These are phyloP conservation scores for Papiliotrema flavescens DNA, from an alignment of 1,284 basidiomycete species.

Conservation along the genomic window DNA sequence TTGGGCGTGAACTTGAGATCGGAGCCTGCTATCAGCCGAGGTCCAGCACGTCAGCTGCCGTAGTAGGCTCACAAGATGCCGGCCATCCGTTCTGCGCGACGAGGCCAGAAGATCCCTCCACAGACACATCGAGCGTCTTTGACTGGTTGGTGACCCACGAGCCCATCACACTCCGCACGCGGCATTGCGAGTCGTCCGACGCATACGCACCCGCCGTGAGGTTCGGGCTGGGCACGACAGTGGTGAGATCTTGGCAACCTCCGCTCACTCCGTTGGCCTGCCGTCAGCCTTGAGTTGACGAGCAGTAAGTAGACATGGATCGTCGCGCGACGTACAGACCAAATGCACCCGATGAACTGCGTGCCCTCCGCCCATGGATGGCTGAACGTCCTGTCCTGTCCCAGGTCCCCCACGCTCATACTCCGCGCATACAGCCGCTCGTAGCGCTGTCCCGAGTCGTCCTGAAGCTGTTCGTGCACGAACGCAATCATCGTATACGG, in stretches of 20 bases:
- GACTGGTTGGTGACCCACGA: constrained; percentile 22
- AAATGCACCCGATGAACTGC: constrained; percentile 29
- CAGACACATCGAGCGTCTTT: constrained; percentile 21
- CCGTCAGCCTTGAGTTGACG: neutral
- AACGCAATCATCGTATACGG: constrained; percentile 29
- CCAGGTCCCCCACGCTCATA: constrained; percentile 22
- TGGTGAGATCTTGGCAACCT: constrained; percentile 21
- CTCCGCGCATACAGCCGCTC: constrained; percentile 22
- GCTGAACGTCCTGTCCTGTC: constrained; percentile 2
- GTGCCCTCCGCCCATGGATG: constrained; percentile 29
- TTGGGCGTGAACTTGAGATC: constrained; percentile 29
- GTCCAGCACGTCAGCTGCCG: neutral
- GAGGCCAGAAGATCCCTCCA: constrained; percentile 15
- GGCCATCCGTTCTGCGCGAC: constrained; percentile 29
- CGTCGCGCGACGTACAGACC: constrained; percentile 22
- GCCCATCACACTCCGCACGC: constrained; percentile 14
- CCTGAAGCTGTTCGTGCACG: constrained; percentile 26
- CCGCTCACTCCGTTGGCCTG: neutral
- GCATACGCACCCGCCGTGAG: constrained; percentile 16
- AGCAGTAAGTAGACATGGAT: constrained; percentile 24
- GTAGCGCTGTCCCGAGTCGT: constrained; percentile 15
- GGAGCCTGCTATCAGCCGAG: constrained; percentile 11
- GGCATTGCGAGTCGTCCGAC: constrained; percentile 14
- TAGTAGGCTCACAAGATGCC: neutral
- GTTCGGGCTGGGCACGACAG: constrained; percentile 15